phyloP scores from a whole-genome alignment of 164 flowering plant species.

The Liquidambar formosana region DNA sequence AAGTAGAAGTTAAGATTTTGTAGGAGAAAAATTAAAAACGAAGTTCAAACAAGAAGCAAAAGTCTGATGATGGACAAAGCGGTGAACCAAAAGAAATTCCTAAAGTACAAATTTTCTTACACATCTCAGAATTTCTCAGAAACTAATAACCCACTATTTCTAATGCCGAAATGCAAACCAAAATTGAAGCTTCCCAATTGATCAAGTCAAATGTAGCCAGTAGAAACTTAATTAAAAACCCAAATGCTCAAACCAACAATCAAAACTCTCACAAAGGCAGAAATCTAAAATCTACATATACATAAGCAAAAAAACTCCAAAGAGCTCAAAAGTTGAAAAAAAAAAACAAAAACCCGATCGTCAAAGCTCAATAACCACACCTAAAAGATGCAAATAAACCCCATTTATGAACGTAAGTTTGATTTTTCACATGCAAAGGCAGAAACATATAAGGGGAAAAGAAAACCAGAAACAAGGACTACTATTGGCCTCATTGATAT shows the following conservation, averaged over 20 bases:
- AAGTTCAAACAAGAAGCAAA: too few relatives aligned
- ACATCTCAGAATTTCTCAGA: background rate
- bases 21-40: too few relatives aligned
- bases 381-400: background rate
- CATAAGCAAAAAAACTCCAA: background rate
- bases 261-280: background rate
- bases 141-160: background rate
- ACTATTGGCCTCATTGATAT: too few relatives aligned
- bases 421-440: too few relatives aligned
- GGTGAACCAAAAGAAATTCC: too few relatives aligned
- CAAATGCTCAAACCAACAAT: background rate
- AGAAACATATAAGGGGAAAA: too few relatives aligned
- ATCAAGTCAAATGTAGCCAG: background rate
- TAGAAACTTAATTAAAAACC: background rate
- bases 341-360: background rate
- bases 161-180: background rate
- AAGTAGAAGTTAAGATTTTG: too few relatives aligned
- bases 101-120: too few relatives aligned
- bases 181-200: constrained; percentile 3
- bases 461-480: too few relatives aligned
- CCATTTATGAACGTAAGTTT: background rate
- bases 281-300: background rate
- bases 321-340: background rate
- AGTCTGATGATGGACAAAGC: too few relatives aligned
- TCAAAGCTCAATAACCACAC: too few relatives aligned